Evolutionary conservation across 768 basidiomycete genomes (phyloP).

Genomic region (Boletus barrowsii): DNA sequence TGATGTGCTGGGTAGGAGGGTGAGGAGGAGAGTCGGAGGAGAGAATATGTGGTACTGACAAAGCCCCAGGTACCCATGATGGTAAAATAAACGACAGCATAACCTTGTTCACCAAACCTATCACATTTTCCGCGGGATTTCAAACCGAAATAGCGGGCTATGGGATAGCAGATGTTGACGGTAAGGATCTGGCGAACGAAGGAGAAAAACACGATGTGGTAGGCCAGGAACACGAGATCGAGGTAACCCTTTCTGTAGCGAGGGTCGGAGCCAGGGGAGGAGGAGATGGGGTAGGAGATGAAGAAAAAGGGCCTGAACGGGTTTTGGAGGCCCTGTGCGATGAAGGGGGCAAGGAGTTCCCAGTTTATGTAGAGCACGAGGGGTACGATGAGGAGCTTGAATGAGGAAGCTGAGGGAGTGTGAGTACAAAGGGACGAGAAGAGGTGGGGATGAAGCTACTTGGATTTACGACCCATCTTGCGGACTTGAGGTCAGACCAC

Average conservation of each 20-base stretch:
- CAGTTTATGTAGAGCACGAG: constrained; percentile 63
- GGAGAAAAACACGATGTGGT: constrained; percentile 86
- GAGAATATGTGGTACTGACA: constrained; percentile 43
- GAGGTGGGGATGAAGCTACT: constrained; percentile 33
- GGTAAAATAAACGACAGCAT: constrained; percentile 79
- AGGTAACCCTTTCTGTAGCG: constrained; percentile 69
- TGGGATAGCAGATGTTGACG: constrained; percentile 57
- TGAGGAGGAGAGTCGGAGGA: neutral
- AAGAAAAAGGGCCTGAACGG: constrained; percentile 73
- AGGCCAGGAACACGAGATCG: constrained; percentile 78
- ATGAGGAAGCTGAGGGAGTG: constrained; percentile 47
- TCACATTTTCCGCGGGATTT: constrained; percentile 63
- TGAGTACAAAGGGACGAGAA: neutral
- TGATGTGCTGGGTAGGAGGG: constrained; percentile 59
- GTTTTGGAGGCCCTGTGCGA: constrained; percentile 53
- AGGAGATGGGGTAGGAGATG: constrained; percentile 60
- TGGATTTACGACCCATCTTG: constrained; percentile 75
- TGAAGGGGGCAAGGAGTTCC: constrained; percentile 49
- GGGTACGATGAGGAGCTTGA: constrained; percentile 64
- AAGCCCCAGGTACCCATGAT: constrained; percentile 72
- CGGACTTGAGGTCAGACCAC: constrained; percentile 48
- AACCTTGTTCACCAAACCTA: constrained; percentile 89
- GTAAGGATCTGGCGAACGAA: constrained; percentile 78
- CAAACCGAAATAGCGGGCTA: constrained; percentile 73
- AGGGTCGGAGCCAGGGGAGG: constrained; percentile 49